Evolutionary conservation across 2,329 filamentous ascomycete genomes (phyloP), one percentile per base, ranked within the genome.

Genomic region (Orbilia blumenaviensis): DNA sequence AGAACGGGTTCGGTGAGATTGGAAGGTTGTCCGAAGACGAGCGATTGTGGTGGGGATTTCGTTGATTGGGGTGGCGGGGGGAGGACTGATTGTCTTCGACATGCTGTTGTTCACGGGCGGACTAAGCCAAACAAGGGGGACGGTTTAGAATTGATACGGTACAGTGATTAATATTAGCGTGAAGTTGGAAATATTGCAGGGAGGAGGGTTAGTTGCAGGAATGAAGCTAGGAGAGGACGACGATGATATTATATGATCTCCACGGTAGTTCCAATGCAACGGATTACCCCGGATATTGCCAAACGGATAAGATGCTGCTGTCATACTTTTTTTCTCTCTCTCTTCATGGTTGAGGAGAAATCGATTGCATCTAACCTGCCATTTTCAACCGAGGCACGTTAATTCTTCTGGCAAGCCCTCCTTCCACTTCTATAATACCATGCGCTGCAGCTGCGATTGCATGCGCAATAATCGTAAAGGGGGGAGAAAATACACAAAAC

Each of bases 1-100:
- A 66, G 92, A 87, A 82, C 93, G 93, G 46, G 94, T 97, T 84
- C 90, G 91, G 82, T 93, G 90, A 16, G 91, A 87, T 80, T 87
- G 86, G 84, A 92, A 98, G n/a, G 90, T 89, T 61, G 86, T 84
- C 81, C 89, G 89, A 46, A 91, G 84, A 5, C 84, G 87, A 68
- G 87, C 85, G 81, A 89, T 87, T 44, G 87, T 87, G 74, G 82
- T 82, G 12, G 89, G 84, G 82, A 97, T 93, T 44, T 87, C 85
- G 67, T 91, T 89, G 52, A 92, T 82, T 1, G 89, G 82, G 0
- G 92, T 94, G 64, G 36, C 23, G 5, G 64, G 46, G 23, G 72
- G 64, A 18, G 72, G 29, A n/a, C 58, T n/a, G 50, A 76, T 61
- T 27, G 54, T 64, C 16, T 68, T 64, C 8, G 71, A 58, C 63